These are phyloP conservation scores for Coccinonectria pachysandricola DNA, from an alignment of 2,329 filamentous ascomycete genomes.

Conservation along the genomic window DNA sequence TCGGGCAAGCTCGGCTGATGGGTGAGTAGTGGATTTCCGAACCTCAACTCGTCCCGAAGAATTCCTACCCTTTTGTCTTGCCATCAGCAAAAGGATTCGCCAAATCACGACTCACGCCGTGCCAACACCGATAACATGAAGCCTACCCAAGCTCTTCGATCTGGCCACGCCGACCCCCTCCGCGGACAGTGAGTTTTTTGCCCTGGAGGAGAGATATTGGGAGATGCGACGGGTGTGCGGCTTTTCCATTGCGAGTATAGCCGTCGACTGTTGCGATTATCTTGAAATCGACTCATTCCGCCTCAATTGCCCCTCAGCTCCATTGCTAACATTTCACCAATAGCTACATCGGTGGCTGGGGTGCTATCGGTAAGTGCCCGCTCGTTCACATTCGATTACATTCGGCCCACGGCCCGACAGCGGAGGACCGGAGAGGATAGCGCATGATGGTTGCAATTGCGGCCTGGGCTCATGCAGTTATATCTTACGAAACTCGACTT, in stretches of 20 bases:
- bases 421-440: no score
- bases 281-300: constrained; percentile 5
- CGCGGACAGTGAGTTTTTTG: constrained; percentile 27
- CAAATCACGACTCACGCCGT: constrained; percentile 11
- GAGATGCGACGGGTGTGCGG: constrained; percentile 16
- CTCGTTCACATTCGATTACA: constrained; percentile 2
- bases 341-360: constrained; percentile 69
- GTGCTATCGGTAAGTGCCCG: constrained; percentile 56
- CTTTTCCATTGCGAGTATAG: constrained; percentile 20
- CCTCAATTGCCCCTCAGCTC: constrained; percentile 5
- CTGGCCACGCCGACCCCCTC: constrained; percentile 22
- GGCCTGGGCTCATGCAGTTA: no score
- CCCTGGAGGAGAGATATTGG: constrained; percentile 10
- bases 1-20: constrained; percentile 26
- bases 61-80: constrained; percentile 20
- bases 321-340: no score
- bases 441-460: no score
- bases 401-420: no score
- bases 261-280: no score
- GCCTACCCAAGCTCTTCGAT: constrained; percentile 29
- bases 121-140: constrained; percentile 26
- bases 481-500: no score
- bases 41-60: constrained; percentile 14
- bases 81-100: constrained; percentile 16
- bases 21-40: constrained; percentile 17